Evolutionary conservation across 164 flowering plant genomes (phyloP).

Genomic region (Tetrastigma voinierianum): DNA sequence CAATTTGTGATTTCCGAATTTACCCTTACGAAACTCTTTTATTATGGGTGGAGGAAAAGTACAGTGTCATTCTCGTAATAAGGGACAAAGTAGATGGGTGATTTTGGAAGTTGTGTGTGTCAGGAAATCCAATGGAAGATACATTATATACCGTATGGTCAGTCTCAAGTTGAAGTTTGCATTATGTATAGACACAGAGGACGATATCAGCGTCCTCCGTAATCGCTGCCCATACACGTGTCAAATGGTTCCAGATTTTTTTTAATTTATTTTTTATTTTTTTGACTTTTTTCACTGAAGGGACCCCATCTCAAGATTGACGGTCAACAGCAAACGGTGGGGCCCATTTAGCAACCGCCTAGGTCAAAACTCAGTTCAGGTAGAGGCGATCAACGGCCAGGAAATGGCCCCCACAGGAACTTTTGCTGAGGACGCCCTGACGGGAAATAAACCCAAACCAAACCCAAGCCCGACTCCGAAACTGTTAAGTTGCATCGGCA

Average conservation of each 20-base stretch:
- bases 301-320: constrained; percentile 4
- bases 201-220: constrained; percentile 10
- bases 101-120: constrained; percentile 22
- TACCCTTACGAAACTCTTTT: constrained; percentile 3
- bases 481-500: no score
- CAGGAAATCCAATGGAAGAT: constrained; percentile 68
- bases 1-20: constrained; percentile 11
- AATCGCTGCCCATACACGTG: constrained; percentile 15
- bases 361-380: constrained; percentile 22
- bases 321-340: constrained; percentile 18
- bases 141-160: constrained; percentile 35
- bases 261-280: constrained; percentile 6
- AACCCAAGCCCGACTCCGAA: no score
- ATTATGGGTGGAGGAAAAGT: constrained; percentile 2
- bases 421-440: no score
- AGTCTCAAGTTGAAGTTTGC: constrained; percentile 20
- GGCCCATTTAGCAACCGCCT: constrained; percentile 16
- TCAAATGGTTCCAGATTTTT: no score
- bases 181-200: background rate
- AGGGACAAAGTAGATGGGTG: constrained; percentile 7
- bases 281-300: constrained; percentile 22
- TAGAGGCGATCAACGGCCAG: background rate
- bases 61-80: constrained; percentile 30
- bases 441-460: no score
- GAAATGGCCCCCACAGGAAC: background rate